phyloP scores from a whole-genome alignment of 331 rosid genomes.

The Spiraea crenata region DNA sequence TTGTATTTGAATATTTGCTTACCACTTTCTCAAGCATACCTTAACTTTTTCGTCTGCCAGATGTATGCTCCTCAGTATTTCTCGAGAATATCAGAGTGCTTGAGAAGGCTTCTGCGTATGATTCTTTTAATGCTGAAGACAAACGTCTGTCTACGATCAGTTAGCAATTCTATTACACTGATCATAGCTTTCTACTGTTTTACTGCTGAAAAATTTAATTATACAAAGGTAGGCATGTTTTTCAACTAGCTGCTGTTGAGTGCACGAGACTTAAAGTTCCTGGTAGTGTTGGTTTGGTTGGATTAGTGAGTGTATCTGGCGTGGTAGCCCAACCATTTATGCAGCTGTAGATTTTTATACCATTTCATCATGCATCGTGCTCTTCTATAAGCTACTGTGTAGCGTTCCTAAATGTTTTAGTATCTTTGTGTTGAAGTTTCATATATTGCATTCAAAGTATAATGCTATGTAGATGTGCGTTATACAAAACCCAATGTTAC shows the following conservation, averaged over 20 bases:
- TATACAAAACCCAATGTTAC: too few species aligned
- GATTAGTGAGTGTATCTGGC: not conserved
- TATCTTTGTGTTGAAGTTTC: too few species aligned
- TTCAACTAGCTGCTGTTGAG: not conserved
- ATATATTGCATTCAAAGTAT: too few species aligned
- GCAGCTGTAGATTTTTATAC: not conserved
- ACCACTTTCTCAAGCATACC: too few species aligned
- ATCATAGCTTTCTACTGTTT: slow-evolving; percentile 1
- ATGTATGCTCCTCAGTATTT: slow-evolving; percentile 94
- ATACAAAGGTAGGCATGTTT: not conserved
- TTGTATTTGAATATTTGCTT: too few species aligned
- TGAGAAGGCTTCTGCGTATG: slow-evolving; percentile 84
- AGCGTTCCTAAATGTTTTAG: too few species aligned
- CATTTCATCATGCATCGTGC: too few species aligned
- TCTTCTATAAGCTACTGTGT: too few species aligned
- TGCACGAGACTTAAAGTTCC: not conserved
- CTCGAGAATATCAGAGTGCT: slow-evolving; percentile 83
- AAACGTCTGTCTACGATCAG: slow-evolving; percentile 91
- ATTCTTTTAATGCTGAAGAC: slow-evolving; percentile 96
- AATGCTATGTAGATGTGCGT: too few species aligned
- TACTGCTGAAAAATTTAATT: not conserved
- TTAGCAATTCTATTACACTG: slow-evolving; percentile 55
- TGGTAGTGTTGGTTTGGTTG: not conserved
- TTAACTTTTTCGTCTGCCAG: too few species aligned
- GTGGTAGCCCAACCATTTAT: not conserved